Evolutionary conservation across 164 flowering plant genomes (phyloP), one percentile per base, ranked within the genome.

Genomic region (Vitis rotundifolia): DNA sequence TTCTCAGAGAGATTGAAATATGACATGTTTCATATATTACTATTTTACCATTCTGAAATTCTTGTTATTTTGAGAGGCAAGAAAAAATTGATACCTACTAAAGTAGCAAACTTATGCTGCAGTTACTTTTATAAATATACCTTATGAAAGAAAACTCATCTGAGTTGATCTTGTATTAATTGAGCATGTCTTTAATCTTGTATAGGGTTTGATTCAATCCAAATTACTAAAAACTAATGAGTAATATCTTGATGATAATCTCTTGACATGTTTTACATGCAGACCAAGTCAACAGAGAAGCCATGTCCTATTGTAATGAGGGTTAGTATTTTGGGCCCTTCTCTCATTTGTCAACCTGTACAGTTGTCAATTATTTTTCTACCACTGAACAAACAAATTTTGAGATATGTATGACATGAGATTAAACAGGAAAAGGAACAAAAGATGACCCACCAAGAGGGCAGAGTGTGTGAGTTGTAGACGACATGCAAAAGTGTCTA

Each of bases 271-370:
- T 57, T 26, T 26, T 55, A 57, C 47, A 26, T 87, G 87, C 98
- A 93, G 97, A 81, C 81, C 63, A 90, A 76, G 54, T 26, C 80
- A 48, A 61, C 77, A 18, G 82, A 79, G 77, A 79, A 88, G 75
- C 87, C 88, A 81, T 83, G 88, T 66, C 80, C 75, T 19, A 83
- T 87, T 75, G 81, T 84, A 59, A 75, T 80, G 85, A 90, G 58
- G 98, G 98, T 93, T 64, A 7, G 92, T 78, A 66, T 63, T 67
- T 29, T 52, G 1, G 19, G 5, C 59, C 57, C 49, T 53, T 54
- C 19, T 52, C 31, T 55, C 28, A 26, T 61, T 50, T 22, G 11
- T 57, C 49, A 8, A 63, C 50, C 14, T 61, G 11, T 31, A 44
- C 56, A 13, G 14, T 11, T 6, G 8, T 10, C 18, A 16, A 47